These are phyloP conservation scores for Escovopsis sp. DNA, from an alignment of 2,329 filamentous ascomycete species.

Conservation along the genomic window DNA sequence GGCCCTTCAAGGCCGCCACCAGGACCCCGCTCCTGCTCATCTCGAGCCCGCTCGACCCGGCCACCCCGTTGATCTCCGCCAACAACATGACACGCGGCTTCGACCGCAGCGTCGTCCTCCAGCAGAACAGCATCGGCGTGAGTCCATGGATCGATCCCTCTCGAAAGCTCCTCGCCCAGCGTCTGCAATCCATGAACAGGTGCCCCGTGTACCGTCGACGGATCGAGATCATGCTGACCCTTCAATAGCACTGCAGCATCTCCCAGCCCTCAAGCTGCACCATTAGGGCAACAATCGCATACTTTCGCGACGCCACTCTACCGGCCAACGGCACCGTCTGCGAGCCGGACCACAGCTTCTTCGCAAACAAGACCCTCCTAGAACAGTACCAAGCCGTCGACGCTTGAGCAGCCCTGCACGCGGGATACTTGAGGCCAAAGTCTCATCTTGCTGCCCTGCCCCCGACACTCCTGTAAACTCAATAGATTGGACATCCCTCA, in stretches of 20 bases:
- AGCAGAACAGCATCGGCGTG: constrained; percentile 22
- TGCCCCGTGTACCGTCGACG: no score
- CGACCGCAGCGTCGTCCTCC: constrained; percentile 22
- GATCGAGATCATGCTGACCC: no score
- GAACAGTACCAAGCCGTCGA: no score
- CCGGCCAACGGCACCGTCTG: constrained; percentile 7
- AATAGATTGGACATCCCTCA: no score
- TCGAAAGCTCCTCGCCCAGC: constrained; percentile 18
- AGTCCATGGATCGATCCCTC: constrained; percentile 28
- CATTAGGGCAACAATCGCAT: constrained; percentile 4
- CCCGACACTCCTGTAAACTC: no score
- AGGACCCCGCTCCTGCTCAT: constrained; percentile 21
- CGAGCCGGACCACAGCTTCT: background rate
- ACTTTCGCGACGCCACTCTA: constrained; percentile 9
- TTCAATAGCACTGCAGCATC: constrained; percentile 6
- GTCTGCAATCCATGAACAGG: no score
- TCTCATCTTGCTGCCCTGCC: no score
- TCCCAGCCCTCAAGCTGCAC: constrained; percentile 8
- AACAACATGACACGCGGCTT: constrained; percentile 16
- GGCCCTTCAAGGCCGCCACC: constrained; percentile 17
- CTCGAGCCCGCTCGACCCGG: constrained; percentile 21
- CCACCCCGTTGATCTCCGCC: constrained; percentile 16
- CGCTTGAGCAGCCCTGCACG: no score
- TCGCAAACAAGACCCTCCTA: no score
- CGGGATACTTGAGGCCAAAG: no score